Evolutionary conservation across 805 yeast species (phyloP).

Genomic region (Yueomyces sp.): DNA sequence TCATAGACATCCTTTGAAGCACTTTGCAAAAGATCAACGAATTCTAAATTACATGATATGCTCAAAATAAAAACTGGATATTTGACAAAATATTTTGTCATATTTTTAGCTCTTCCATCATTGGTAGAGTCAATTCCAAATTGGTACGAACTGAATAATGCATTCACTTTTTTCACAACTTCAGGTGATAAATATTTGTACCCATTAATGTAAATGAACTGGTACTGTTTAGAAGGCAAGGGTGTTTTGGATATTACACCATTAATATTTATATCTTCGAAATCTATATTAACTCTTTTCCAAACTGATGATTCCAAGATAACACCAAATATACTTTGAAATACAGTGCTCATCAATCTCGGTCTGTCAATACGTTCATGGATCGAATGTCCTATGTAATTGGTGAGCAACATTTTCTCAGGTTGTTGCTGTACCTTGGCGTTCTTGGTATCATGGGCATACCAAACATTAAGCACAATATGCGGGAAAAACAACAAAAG

Average conservation of each 20-base stretch:
- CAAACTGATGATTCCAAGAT: conserved; percentile 7
- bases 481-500: conserved; percentile 9
- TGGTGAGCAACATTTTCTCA: not conserved
- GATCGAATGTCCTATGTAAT: not conserved
- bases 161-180: conserved; percentile 9
- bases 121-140: conserved; percentile 4
- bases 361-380: too few relatives aligned
- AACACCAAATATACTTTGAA: conserved; percentile 7
- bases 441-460: not conserved
- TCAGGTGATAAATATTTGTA: conserved; percentile 17
- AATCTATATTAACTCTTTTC: conserved; percentile 10
- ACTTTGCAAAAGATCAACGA: conserved; percentile 30
- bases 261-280: conserved; percentile 15
- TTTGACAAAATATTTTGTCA: conserved; percentile 23
- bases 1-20: conserved; percentile 24
- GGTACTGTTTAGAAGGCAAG: conserved; percentile 26
- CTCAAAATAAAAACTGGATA: conserved; percentile 29
- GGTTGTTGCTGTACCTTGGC: not conserved
- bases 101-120: conserved; percentile 8
- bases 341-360: not conserved
- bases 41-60: conserved; percentile 17
- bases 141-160: conserved; percentile 10
- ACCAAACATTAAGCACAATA: conserved; percentile 2
- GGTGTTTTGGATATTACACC: conserved; percentile 30
- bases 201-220: conserved; percentile 34